These are phyloP conservation scores for Mortierella sp. DNA, from an alignment of 371 early-diverging fungal genomes.

Conservation along the genomic window DNA sequence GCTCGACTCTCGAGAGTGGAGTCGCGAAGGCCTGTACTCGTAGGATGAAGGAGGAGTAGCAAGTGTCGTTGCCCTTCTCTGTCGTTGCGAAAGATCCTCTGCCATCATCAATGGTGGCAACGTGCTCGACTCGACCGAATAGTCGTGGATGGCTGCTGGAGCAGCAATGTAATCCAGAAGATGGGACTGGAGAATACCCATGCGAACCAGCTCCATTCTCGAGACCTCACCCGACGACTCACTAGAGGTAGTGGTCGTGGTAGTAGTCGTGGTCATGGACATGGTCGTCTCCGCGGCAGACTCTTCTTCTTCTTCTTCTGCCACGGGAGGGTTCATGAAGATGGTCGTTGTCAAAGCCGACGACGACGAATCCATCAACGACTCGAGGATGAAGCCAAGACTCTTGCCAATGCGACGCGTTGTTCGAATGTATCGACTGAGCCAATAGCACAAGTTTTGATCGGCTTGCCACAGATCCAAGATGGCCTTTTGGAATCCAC, in stretches of 20 bases:
- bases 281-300: neutral
- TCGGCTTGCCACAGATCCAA: conserved; percentile 19
- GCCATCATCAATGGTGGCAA: neutral
- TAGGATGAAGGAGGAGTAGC: too few relatives aligned
- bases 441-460: conserved; percentile 25
- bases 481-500: conserved; percentile 11
- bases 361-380: neutral
- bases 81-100: too few relatives aligned
- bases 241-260: neutral
- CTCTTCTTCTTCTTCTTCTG: neutral
- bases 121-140: neutral
- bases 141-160: neutral
- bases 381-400: conserved; percentile 12
- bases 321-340: neutral
- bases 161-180: neutral
- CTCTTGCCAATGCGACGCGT: conserved; percentile 6
- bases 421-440: conserved; percentile 24
- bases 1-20: too few relatives aligned
- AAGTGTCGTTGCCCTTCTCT: too few relatives aligned
- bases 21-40: too few relatives aligned
- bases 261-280: neutral
- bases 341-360: neutral
- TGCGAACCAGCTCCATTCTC: conserved; percentile 6
- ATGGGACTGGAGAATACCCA: conserved; percentile 12
- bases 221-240: neutral